Percentiles rank a stretch among this genome's conserved stretches.
phyloP scores from a whole-genome alignment of 179 eudicot species.

The Silene vulgaris region DNA sequence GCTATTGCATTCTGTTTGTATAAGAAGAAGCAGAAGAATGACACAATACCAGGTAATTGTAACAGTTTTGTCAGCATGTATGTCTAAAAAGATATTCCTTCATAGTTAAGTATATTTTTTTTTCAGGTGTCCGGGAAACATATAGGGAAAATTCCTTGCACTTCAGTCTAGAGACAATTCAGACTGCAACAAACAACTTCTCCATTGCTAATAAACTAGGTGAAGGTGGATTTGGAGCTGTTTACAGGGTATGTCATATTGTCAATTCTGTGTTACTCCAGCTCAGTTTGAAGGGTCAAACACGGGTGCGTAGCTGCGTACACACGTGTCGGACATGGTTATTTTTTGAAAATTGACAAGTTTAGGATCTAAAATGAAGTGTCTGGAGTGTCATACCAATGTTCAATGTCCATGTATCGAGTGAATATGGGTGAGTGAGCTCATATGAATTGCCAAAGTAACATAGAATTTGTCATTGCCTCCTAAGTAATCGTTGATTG shows the following conservation, averaged over 20 bases:
- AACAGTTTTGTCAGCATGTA: neutral
- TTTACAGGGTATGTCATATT: conserved; percentile 26
- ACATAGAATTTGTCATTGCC: too few relatives aligned
- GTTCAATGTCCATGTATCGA: too few relatives aligned
- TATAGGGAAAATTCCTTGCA: conserved; percentile 6
- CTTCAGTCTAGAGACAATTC: conserved; percentile 12
- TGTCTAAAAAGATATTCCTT: neutral
- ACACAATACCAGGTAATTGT: neutral
- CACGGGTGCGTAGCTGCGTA: too few relatives aligned
- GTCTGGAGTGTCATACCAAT: too few relatives aligned
- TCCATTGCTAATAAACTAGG: conserved; percentile 31
- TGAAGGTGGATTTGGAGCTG: conserved; percentile 38
- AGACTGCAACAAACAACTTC: conserved; percentile 30
- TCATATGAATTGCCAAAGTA: too few relatives aligned
- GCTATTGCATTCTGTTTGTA: conserved; percentile 12
- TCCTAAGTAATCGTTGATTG: too few relatives aligned
- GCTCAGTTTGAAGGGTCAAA: too few relatives aligned
- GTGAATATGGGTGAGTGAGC: too few relatives aligned
- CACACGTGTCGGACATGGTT: too few relatives aligned
- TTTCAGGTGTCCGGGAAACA: neutral
- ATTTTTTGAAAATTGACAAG: too few relatives aligned
- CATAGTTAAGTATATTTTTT: neutral
- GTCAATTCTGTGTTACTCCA: too few relatives aligned
- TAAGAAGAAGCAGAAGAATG: conserved; percentile 6
- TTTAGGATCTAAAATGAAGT: too few relatives aligned